These are phyloP conservation scores for Ophidiomyces ophidiicola DNA, from an alignment of 2,329 filamentous ascomycete genomes.

Conservation along the genomic window DNA sequence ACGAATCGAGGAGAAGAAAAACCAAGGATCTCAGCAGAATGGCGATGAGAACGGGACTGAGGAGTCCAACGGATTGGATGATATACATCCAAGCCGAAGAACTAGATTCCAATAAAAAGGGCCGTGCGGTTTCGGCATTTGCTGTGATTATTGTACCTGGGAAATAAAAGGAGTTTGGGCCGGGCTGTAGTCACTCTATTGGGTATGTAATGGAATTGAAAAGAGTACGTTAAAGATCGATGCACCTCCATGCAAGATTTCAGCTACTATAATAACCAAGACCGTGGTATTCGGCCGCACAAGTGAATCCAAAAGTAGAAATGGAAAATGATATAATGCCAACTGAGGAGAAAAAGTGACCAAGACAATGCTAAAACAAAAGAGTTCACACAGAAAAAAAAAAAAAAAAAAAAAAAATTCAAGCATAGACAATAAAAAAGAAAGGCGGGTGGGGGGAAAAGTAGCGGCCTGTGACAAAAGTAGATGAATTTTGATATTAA, in stretches of 20 bases:
- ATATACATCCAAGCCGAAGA: constrained; percentile 14
- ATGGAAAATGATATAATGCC: neutral
- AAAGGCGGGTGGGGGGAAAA: too few relatives aligned
- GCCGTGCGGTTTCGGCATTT: neutral
- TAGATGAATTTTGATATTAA: constrained; percentile 1
- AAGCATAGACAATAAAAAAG: too few relatives aligned
- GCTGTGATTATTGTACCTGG: too few relatives aligned
- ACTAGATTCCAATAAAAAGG: constrained; percentile 8
- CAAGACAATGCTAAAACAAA: neutral
- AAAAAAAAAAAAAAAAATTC: too few relatives aligned
- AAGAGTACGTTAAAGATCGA: neutral
- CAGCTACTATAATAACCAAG: neutral
- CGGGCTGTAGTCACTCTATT: neutral
- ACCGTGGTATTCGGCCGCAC: neutral
- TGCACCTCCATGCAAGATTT: constrained; percentile 6
- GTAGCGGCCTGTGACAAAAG: too few relatives aligned
- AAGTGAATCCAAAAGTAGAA: neutral
- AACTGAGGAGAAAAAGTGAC: neutral
- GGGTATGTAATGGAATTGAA: neutral
- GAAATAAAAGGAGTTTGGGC: neutral
- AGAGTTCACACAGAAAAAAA: too few relatives aligned
- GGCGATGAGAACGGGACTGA: constrained; percentile 13
- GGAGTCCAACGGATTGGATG: constrained; percentile 2
- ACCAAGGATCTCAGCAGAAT: constrained; percentile 21
- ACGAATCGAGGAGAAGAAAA: constrained; percentile 31